Base-by-base conservation (phyloP, 495 filamentous ascomycete genomes). In the Penicillium pancosmium region DNA sequence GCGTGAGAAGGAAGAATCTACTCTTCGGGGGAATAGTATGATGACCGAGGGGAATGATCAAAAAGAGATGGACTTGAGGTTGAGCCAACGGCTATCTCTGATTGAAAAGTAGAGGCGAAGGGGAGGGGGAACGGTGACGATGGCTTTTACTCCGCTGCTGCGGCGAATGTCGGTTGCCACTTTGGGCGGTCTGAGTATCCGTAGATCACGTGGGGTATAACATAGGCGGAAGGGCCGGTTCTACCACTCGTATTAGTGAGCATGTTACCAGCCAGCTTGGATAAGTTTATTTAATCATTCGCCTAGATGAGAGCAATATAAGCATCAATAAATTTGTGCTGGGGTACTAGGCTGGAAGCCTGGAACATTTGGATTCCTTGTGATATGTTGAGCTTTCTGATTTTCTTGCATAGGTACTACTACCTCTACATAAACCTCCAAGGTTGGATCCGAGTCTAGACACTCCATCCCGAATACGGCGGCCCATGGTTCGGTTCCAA, bases 111-210 rank as follows among this genome's bases (percentile, higher is more conserved):
- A 56, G 44, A 58, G 67, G 41, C 23, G 57, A 63, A 46, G 54
- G 49, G 27, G 27, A 31, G 27, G 27, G 27, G 50, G 49, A 55
- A 57, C 16, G 52, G 57, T 68, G 64, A 61, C 35, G 63, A 60
- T 60, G 66, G 47, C 59, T 62, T 55, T 54, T 61, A 49, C 60
- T 65, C 60, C 64, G 68, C 57, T 63, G 54, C 55, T 66, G 75
- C 71, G 73, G 73, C 73, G 74, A 77, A 71, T 58, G 60, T 69
- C 64, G 55, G 56, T 70, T 70, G 75, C 72, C 67, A 71, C 59
- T 63, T 19, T n/a, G 66, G 66, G 50, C 41, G 35, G 11, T 46
- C 40, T 59, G 51, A 52, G 33, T n/a, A 23, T 35, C 72, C 70
- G 68, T 64, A 73, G 12, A 35, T 61, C 67, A 70, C 65, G 67